phyloP scores from a whole-genome alignment of 306 rosid species.

The Glycine latifolia region DNA sequence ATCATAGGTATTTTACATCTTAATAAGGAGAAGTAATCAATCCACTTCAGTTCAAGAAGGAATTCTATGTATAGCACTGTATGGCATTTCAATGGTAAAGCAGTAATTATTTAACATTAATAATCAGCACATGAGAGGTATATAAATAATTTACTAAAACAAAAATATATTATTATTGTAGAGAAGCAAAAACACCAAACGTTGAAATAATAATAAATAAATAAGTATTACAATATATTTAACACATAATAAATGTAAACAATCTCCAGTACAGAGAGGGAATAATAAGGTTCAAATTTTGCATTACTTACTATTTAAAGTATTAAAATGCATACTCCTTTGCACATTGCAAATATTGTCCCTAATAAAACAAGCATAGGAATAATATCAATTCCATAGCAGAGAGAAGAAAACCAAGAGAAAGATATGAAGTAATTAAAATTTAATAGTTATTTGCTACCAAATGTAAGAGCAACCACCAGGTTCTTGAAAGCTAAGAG shows the following conservation, averaged over 20 bases:
- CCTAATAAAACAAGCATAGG: conserved; percentile 59
- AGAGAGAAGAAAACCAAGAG: conserved; percentile 39
- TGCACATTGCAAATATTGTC: conserved; percentile 88
- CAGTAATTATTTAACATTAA: conserved; percentile 27
- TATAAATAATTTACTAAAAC: conserved; percentile 10
- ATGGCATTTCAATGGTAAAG: conserved; percentile 13
- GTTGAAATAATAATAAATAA: neutral
- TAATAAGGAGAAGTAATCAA: neutral
- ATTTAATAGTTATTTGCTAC: conserved; percentile 48
- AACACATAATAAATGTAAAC: conserved; percentile 3
- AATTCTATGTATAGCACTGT: neutral
- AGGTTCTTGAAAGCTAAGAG: conserved; percentile 95
- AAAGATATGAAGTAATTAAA: neutral
- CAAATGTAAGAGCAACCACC: conserved; percentile 91
- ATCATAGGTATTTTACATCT: conserved; percentile 1
- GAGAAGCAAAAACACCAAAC: conserved; percentile 32
- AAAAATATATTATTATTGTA: neutral
- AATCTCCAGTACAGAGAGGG: neutral
- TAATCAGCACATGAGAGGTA: neutral
- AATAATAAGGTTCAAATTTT: conserved; percentile 19
- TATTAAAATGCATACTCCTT: conserved; percentile 82
- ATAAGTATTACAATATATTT: neutral
- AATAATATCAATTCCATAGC: conserved; percentile 34
- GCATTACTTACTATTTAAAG: conserved; percentile 80
- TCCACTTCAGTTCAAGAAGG: conserved; percentile 2